phyloP scores from a whole-genome alignment of 2,329 filamentous ascomycete genomes.

The Sporothrix protearum region DNA sequence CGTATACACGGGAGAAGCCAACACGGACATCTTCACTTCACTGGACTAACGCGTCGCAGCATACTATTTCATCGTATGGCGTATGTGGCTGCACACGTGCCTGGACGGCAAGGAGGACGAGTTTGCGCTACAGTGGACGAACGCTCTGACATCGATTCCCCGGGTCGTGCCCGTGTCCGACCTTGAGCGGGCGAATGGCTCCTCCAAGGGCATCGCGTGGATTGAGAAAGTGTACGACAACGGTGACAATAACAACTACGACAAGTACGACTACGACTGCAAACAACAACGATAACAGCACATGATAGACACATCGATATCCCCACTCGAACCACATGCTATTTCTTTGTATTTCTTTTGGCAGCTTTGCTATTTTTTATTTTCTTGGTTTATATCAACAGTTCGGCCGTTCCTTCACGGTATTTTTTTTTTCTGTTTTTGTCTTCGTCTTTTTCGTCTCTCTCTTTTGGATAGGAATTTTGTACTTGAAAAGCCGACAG shows the following conservation, averaged over 20 bases:
- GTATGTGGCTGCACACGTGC: slow-evolving; percentile 75
- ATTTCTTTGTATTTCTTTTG: background rate
- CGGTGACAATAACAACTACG: background rate
- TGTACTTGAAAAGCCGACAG: background rate
- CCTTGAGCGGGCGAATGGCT: slow-evolving; percentile 15
- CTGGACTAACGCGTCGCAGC: slow-evolving; percentile 40
- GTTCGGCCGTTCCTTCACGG: background rate
- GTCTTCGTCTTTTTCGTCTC: background rate
- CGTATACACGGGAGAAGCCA: background rate
- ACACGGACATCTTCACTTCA: background rate
- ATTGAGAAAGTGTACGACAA: background rate
- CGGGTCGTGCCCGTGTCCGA: slow-evolving; percentile 41
- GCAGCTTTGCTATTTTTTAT: background rate
- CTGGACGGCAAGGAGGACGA: slow-evolving; percentile 69
- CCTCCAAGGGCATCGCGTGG: slow-evolving; percentile 29
- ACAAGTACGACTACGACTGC: background rate
- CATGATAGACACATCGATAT: too few relatives aligned
- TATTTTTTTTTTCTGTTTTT: background rate
- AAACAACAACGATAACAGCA: background rate
- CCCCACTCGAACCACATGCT: background rate
- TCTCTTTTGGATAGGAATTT: slow-evolving; percentile 1
- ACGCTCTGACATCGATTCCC: slow-evolving; percentile 52
- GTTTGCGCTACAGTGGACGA: slow-evolving; percentile 68
- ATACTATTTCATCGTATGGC: slow-evolving; percentile 82
- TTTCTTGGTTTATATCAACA: background rate